These are phyloP conservation scores for Flammula alnicola DNA, from an alignment of 1,284 basidiomycete species.

Conservation along the genomic window DNA sequence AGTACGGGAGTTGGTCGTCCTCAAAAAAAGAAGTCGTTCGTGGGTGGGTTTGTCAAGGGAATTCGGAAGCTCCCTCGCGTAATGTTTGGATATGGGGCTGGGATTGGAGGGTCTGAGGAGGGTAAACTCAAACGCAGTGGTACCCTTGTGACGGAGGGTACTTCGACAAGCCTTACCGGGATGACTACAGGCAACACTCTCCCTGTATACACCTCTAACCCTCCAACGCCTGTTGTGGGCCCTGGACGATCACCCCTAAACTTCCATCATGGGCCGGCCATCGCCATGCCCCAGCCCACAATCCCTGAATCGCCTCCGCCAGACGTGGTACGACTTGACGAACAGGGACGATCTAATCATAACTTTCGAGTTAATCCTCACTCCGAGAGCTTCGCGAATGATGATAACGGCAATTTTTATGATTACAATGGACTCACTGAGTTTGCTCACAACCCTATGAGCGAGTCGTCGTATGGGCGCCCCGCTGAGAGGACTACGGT, in stretches of 20 bases:
- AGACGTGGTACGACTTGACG: slow-evolving; percentile 19
- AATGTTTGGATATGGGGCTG: slow-evolving; percentile 33
- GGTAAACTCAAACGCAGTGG: slow-evolving; percentile 22
- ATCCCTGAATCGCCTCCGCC: slow-evolving; percentile 22
- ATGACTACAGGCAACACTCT: slow-evolving; percentile 36
- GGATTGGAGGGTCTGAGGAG: slow-evolving; percentile 24
- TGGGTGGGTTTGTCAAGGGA: slow-evolving; percentile 42
- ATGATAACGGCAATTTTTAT: slow-evolving; percentile 21
- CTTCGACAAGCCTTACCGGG: slow-evolving; percentile 31
- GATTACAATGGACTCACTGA: slow-evolving; percentile 6
- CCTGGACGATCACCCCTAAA: slow-evolving; percentile 19
- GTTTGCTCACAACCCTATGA: slow-evolving; percentile 9
- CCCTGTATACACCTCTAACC: slow-evolving; percentile 39
- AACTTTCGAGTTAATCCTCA: slow-evolving; percentile 36
- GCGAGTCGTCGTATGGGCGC: slow-evolving; percentile 6
- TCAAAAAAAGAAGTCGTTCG: slow-evolving; percentile 31
- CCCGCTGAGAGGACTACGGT: slow-evolving; percentile 26
- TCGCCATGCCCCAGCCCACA: slow-evolving; percentile 26
- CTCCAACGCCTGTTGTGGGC: slow-evolving; percentile 30
- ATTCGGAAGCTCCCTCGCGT: slow-evolving; percentile 36
- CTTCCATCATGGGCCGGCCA: slow-evolving; percentile 24
- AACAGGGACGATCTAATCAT: slow-evolving; percentile 21
- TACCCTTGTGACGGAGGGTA: slow-evolving; percentile 22
- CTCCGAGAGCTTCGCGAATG: slow-evolving; percentile 20
- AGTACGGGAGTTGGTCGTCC: slow-evolving; percentile 10